phyloP scores from a whole-genome alignment of 176 grass and related monocot species.

The Oryza glaberrima region DNA sequence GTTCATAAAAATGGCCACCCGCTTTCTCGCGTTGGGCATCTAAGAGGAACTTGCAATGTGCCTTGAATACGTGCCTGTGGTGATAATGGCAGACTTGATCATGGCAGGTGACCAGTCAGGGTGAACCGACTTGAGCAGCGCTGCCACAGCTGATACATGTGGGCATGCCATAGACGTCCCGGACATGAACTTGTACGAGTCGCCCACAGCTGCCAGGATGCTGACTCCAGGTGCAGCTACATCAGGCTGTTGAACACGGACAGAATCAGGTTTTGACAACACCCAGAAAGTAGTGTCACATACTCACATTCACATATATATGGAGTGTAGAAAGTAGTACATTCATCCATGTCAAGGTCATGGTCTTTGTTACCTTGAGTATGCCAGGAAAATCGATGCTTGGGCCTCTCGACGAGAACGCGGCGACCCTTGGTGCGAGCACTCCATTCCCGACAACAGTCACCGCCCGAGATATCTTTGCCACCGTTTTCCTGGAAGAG shows the following conservation, averaged over 20 bases:
- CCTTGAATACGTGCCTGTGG: constrained; percentile 16
- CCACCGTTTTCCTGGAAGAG: not conserved
- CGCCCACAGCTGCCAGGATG: constrained; percentile 30
- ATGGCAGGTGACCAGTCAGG: constrained; percentile 50
- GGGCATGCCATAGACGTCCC: constrained; percentile 56
- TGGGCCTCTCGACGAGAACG: constrained; percentile 24
- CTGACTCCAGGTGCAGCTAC: constrained; percentile 31
- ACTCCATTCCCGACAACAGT: not conserved
- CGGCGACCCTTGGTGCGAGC: not conserved
- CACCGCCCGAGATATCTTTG: not conserved
- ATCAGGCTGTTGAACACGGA: constrained; percentile 32
- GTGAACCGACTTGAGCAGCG: constrained; percentile 40
- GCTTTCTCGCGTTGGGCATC: too few relatives aligned
- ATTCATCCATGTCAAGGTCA: not conserved
- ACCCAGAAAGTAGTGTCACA: not conserved
- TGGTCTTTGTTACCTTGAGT: constrained; percentile 15
- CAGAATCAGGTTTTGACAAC: not conserved
- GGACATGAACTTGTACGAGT: not conserved
- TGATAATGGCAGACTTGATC: constrained; percentile 50
- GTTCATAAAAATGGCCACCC: too few relatives aligned
- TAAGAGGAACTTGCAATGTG: too few relatives aligned
- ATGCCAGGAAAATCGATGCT: not conserved
- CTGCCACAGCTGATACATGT: constrained; percentile 40
- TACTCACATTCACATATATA: too few relatives aligned
- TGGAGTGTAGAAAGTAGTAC: too few relatives aligned